Evolutionary conservation across 2,329 filamentous ascomycete genomes (phyloP), one percentile per base, ranked within the genome.

Genomic region (Calonectria crousiana): DNA sequence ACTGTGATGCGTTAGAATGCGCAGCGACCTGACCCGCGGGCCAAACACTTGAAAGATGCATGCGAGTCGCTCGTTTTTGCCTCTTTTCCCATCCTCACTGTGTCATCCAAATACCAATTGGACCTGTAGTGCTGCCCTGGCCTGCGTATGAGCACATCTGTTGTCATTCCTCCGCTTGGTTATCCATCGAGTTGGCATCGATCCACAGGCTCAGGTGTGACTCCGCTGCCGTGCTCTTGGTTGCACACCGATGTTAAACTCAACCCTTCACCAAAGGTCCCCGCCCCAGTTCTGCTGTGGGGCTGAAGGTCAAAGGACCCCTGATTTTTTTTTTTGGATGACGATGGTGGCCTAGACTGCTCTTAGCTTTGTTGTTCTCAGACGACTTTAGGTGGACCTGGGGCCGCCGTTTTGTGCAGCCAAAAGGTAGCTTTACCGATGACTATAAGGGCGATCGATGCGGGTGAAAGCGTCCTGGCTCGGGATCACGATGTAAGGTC

Each of bases 401-500:
- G 53, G 20, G 20, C 20, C 28, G 51, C 67, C 67, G 49, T 69
- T 72, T 69, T 51, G 38, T 65, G 16, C 26, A 38, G 32, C 44
- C 30, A 52, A 32, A 49, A 73, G 67, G 51, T 58, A 52, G 60
- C 69, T 69, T 51, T n/a, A 20, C 71, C 71, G 71, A 73, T 70
- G 38, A 4, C 67, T 36, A 47, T 52, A 70, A 30, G 26, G 28
- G 41, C 51, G 60, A 73, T 73, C 71, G 71, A 73, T 73, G 60
- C 38, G 58, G 52, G 67, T 32, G 41, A 67, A 51, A 65, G 58
- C 23, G 26, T 13, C 10, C 38, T 51, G 28, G 2, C 9, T 52
- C 23, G 52, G 26, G 51, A 73, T 69, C 58, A 66, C 20, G 51
- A 20, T 28, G 52, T 26, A 23, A 18, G 8, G 58, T 26, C 38